Evolutionary conservation across 805 yeast genomes (phyloP).

Genomic region (Ogataea corticis): DNA sequence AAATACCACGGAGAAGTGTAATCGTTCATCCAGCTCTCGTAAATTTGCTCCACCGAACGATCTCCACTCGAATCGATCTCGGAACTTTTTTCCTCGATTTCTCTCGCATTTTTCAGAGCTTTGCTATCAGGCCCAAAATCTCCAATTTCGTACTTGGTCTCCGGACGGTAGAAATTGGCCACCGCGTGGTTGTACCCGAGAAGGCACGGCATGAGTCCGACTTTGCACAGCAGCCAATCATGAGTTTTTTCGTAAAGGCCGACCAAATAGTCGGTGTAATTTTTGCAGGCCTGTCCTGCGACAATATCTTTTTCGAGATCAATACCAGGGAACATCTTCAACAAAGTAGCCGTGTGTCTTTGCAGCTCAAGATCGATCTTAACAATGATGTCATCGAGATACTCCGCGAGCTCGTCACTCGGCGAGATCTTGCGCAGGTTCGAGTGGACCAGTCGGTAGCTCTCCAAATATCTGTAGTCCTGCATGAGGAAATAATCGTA

Average conservation of each 20-base stretch:
- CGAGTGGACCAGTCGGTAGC: conserved; percentile 66
- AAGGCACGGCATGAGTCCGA: conserved; percentile 74
- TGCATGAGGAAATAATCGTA: conserved; percentile 53
- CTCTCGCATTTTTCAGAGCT: conserved; percentile 23
- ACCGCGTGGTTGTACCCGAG: conserved; percentile 67
- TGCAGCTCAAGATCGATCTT: conserved; percentile 56
- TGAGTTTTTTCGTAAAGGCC: conserved; percentile 51
- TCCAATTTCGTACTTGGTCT: conserved; percentile 16
- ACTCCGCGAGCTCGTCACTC: conserved; percentile 47
- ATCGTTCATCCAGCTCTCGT: conserved; percentile 59
- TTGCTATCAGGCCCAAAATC: conserved; percentile 1
- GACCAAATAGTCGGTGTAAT: conserved; percentile 60
- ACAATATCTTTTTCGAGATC: conserved; percentile 43
- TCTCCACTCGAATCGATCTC: conserved; percentile 3
- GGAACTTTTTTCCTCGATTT: background rate
- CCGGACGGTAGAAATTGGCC: conserved; percentile 8
- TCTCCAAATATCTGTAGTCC: conserved; percentile 69
- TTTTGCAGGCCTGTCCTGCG: conserved; percentile 57
- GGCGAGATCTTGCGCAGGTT: conserved; percentile 66
- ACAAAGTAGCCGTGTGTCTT: conserved; percentile 54
- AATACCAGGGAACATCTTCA: conserved; percentile 40
- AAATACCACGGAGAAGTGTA: conserved; percentile 60
- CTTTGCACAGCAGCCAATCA: conserved; percentile 64
- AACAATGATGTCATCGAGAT: conserved; percentile 50
- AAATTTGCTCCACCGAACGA: conserved; percentile 20